phyloP scores from a whole-genome alignment of 2,329 filamentous ascomycete species.

The Fusarium xyrophilum region DNA sequence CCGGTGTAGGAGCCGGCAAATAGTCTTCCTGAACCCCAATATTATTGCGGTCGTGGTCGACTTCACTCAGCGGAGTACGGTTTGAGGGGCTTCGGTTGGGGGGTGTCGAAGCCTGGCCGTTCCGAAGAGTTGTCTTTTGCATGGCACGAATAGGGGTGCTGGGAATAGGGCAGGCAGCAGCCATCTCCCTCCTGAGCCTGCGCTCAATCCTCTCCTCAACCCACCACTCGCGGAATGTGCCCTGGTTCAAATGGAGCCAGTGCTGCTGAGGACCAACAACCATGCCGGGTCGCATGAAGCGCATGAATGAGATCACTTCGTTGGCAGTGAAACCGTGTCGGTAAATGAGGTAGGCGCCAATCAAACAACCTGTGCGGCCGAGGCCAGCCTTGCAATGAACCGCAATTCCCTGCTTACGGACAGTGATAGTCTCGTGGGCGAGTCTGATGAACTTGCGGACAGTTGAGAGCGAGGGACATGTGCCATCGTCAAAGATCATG shows the following conservation, averaged over 20 bases:
- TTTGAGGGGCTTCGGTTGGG: conserved; percentile 78
- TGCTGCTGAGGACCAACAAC: conserved; percentile 98
- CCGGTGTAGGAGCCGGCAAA: conserved; percentile 91
- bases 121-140: conserved; percentile 66
- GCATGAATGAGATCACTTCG: conserved; percentile 97
- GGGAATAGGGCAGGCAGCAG: conserved; percentile 56
- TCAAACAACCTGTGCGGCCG: conserved; percentile 92
- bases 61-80: conserved; percentile 89
- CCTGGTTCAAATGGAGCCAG: conserved; percentile 97
- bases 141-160: conserved; percentile 68
- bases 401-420: conserved; percentile 90
- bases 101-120: conserved; percentile 79
- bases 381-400: conserved; percentile 99
- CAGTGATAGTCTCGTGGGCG: conserved; percentile 91
- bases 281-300: conserved; percentile 99
- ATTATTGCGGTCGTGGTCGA: conserved; percentile 78
- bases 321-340: conserved; percentile 96
- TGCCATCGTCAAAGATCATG: conserved; percentile 99
- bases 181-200: conserved; percentile 66
- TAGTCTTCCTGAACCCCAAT: conserved; percentile 83
- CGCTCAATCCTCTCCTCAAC: conserved; percentile 83
- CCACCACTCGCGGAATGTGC: conserved; percentile 98
- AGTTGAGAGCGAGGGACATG: conserved; percentile 86
- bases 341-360: conserved; percentile 97
- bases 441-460: conserved; percentile 95